Evolutionary conservation across 129 eudicot species (phyloP).

Genomic region (Lactuca saligna): DNA sequence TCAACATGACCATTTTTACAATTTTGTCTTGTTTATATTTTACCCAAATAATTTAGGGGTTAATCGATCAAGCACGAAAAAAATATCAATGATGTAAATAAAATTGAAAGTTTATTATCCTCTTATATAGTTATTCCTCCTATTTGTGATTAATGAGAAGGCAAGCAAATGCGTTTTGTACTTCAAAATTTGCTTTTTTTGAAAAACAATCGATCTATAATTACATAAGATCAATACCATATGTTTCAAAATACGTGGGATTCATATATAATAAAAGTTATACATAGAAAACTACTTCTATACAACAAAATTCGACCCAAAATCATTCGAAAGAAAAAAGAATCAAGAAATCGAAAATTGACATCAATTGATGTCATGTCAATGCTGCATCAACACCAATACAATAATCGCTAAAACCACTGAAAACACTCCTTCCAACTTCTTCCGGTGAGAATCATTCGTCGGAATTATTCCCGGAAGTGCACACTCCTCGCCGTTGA

Average conservation of each 20-base stretch:
- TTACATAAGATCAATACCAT: too few species aligned
- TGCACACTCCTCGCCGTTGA: conserved; percentile 81
- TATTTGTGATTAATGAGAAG: too few species aligned
- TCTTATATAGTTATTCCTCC: too few species aligned
- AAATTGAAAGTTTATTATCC: too few species aligned
- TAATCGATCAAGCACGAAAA: too few species aligned
- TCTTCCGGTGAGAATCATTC: conserved; percentile 30
- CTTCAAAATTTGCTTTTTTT: too few species aligned
- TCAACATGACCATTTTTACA: too few species aligned
- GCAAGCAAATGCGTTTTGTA: too few species aligned
- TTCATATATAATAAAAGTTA: background rate
- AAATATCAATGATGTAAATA: too few species aligned
- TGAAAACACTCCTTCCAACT: conserved; percentile 9
- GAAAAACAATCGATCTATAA: too few species aligned
- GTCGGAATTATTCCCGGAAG: conserved; percentile 53
- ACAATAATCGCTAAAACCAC: conserved; percentile 32
- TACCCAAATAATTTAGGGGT: too few species aligned
- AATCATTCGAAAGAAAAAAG: conserved; percentile 14
- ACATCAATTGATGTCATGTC: conserved; percentile 4
- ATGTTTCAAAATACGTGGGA: background rate
- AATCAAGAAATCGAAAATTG: conserved; percentile 38
- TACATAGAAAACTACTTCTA: background rate
- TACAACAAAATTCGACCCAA: background rate
- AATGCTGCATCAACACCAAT: conserved; percentile 33
- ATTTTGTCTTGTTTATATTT: too few species aligned